Base-by-base conservation (phyloP, 2,329 filamentous ascomycete species). In the Arthrobotrys iridis region DNA sequence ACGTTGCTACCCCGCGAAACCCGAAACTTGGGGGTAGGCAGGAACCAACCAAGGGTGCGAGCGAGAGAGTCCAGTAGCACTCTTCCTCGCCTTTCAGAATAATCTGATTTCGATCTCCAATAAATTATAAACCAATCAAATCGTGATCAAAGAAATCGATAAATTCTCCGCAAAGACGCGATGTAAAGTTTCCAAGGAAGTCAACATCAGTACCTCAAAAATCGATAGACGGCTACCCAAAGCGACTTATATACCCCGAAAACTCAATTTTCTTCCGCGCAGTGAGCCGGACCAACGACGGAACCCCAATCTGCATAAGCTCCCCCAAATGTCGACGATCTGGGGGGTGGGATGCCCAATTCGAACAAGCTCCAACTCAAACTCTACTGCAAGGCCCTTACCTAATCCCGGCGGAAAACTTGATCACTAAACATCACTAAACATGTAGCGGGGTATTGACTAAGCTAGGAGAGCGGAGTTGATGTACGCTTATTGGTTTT, bases 351-450 rank as follows among this genome's bases (percentile, higher is more conserved):
- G n/a, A n/a, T 22, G 22, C 15, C 30, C 10, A 55, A 20, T 30
- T 52, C 5, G 15, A 52, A 28, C 10, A 55, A 37, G 30, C 50
- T 35, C 28, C 10, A 18, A 37, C 28, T 55, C n/a, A 24, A 55
- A 55, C 50, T 55, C 18, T 55, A 37, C 50, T 55, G 50, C 50
- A 37, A 30, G 50, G 26, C 50, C 50, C 30, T 55, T 55, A 37
- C 28, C 50, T 37, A 37, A 55, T 55, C 50, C 50, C 30, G 50
- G 50, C 28, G 18, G 20, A 55, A 35, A 35, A 24, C 18, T 55
- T 70, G 65, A 70, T 70, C 65, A 70, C 43, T 70, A 60, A 68
- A 67, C 63, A 67, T 68, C 64, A 68, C 10, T 59, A 70, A 70
- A 70, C 65, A 62, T 6, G 33, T 43, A 35, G 55, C 41, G 55